These are phyloP conservation scores for Penicillium desertorum DNA, from an alignment of 495 filamentous ascomycete species.

Conservation along the genomic window DNA sequence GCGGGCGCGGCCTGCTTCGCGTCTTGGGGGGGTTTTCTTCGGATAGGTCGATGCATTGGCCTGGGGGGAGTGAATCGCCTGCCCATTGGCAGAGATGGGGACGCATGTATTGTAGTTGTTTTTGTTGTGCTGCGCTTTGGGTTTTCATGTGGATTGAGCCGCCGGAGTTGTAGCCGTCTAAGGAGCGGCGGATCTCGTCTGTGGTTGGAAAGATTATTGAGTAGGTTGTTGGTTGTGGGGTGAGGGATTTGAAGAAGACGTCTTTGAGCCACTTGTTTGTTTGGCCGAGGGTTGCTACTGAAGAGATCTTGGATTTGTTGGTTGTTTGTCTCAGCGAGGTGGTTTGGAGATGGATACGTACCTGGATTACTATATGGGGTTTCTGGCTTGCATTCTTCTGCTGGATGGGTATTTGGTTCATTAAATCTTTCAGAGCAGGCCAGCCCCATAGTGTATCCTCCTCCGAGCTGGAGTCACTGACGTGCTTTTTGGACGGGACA, in stretches of 20 bases:
- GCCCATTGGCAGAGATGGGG: constrained; percentile 76
- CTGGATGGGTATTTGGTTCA: constrained; percentile 49
- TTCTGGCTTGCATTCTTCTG: constrained; percentile 8
- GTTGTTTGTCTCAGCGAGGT: not conserved
- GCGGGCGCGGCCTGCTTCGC: constrained; percentile 62
- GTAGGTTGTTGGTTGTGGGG: constrained; percentile 31
- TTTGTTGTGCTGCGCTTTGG: constrained; percentile 63
- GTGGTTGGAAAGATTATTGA: constrained; percentile 78
- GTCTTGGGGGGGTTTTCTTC: constrained; percentile 13
- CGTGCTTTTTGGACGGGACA: constrained; percentile 64
- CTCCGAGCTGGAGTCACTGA: constrained; percentile 35
- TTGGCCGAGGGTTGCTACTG: constrained; percentile 75
- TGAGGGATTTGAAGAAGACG: constrained; percentile 60
- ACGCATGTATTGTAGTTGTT: constrained; percentile 71
- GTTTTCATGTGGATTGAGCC: constrained; percentile 80
- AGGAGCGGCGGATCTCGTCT: constrained; percentile 70
- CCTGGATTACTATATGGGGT: constrained; percentile 68
- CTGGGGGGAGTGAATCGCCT: constrained; percentile 30
- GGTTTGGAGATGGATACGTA: constrained; percentile 16
- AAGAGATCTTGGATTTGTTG: constrained; percentile 55
- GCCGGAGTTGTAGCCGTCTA: constrained; percentile 79
- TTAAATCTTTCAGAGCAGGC: constrained; percentile 61
- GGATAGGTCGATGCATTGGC: constrained; percentile 17
- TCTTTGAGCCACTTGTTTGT: constrained; percentile 72
- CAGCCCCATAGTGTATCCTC: constrained; percentile 68